Percentiles rank a stretch among this genome's conserved stretches.
These are phyloP conservation scores for Puccinia polysora DNA, from an alignment of 1,284 basidiomycete species.

Conservation along the genomic window DNA sequence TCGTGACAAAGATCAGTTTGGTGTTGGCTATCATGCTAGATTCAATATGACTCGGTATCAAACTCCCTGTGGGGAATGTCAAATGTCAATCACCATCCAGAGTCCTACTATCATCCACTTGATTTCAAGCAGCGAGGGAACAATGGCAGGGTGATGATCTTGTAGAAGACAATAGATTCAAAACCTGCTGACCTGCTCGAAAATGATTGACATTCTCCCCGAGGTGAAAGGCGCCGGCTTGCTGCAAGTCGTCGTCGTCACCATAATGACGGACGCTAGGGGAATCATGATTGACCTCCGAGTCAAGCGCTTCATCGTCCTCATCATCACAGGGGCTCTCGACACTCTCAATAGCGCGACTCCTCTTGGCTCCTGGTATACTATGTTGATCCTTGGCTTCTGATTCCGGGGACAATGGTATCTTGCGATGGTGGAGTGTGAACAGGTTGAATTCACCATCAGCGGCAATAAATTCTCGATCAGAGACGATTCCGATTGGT, in stretches of 20 bases:
- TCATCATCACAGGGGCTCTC: conserved; percentile 6
- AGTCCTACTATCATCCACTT: too few relatives aligned
- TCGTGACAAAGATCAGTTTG: conserved; percentile 35
- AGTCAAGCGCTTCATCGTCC: conserved; percentile 6
- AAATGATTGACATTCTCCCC: conserved; percentile 40
- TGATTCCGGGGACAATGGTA: neutral
- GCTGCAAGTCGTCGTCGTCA: conserved; percentile 2
- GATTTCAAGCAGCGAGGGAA: too few relatives aligned
- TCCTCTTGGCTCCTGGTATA: too few relatives aligned
- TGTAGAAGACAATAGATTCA: neutral
- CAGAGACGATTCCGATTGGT: conserved; percentile 21
- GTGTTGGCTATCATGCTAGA: neutral
- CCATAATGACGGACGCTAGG: neutral
- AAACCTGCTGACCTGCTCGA: conserved; percentile 7
- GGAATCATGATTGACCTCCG: neutral
- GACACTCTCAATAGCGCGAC: neutral
- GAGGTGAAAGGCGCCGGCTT: conserved; percentile 22
- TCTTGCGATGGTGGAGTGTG: conserved; percentile 9
- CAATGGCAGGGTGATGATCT: too few relatives aligned
- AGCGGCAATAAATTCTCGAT: conserved; percentile 29
- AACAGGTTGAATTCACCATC: conserved; percentile 39
- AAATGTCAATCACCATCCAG: too few relatives aligned
- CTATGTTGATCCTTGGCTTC: neutral
- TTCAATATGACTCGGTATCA: conserved; percentile 7
- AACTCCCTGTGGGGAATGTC: neutral